phyloP scores from a whole-genome alignment of 805 yeast genomes.

The Metschnikowia arizonensis region DNA sequence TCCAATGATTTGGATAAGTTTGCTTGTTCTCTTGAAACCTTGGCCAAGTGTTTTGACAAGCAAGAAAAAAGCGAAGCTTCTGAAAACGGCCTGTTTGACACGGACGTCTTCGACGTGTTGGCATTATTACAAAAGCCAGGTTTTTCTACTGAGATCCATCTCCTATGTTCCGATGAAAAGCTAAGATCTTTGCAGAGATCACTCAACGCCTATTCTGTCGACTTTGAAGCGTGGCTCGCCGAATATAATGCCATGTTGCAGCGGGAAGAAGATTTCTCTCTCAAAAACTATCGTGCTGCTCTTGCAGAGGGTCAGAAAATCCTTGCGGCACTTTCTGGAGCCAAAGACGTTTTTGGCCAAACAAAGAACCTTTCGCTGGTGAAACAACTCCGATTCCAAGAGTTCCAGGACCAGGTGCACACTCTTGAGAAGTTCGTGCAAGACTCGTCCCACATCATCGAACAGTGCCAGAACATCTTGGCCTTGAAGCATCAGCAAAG shows the following conservation, averaged over 20 bases:
- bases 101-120: not conserved
- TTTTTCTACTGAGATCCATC: slow-evolving; percentile 40
- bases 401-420: slow-evolving; percentile 21
- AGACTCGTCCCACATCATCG: slow-evolving; percentile 48
- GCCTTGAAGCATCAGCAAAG: slow-evolving; percentile 50
- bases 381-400: slow-evolving; percentile 7
- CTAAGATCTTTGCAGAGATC: slow-evolving; percentile 35
- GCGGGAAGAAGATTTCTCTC: slow-evolving; percentile 41
- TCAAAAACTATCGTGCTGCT: slow-evolving; percentile 43
- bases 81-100: too few species aligned
- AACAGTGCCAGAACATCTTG: slow-evolving; percentile 50
- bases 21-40: slow-evolving; percentile 12
- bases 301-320: slow-evolving; percentile 55
- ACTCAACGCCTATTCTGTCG: slow-evolving; percentile 40
- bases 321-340: slow-evolving; percentile 32
- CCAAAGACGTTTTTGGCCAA: slow-evolving; percentile 12
- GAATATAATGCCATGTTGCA: slow-evolving; percentile 41
- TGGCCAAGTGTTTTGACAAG: slow-evolving; percentile 15
- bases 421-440: slow-evolving; percentile 41
- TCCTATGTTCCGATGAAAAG: slow-evolving; percentile 50
- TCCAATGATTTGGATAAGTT: slow-evolving; percentile 25
- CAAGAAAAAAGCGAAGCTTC: not conserved
- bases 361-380: slow-evolving; percentile 10
- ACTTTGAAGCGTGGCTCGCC: slow-evolving; percentile 49
- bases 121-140: not conserved